Evolutionary conservation across 1,284 basidiomycete species (phyloP).

Genomic region (Schizophyllum commune): DNA sequence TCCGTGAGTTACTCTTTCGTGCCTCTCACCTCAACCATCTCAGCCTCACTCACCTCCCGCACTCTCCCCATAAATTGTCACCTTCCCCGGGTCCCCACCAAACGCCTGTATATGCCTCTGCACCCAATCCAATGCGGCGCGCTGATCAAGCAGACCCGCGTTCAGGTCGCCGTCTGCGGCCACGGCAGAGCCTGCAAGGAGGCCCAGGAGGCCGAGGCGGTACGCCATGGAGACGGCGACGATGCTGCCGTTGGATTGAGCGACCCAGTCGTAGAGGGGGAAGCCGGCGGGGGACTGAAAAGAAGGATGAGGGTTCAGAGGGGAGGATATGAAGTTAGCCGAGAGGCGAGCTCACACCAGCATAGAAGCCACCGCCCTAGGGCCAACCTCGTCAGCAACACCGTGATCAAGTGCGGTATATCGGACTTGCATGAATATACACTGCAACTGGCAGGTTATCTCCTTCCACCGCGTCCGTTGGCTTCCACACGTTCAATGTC

Average conservation of each 20-base stretch:
- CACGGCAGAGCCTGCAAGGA: conserved; percentile 28
- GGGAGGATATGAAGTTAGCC: too few species aligned
- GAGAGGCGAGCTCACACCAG: too few species aligned
- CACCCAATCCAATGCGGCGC: conserved; percentile 39
- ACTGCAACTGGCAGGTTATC: conserved; percentile 35
- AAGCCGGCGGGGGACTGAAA: conserved; percentile 32
- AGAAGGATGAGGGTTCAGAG: background rate
- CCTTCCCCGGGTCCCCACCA: conserved; percentile 32
- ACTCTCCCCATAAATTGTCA: conserved; percentile 37
- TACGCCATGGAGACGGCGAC: conserved; percentile 38
- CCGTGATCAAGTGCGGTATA: background rate
- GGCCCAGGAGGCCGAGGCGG: conserved; percentile 36
- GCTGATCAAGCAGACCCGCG: conserved; percentile 38
- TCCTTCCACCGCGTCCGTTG: conserved; percentile 26
- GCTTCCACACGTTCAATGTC: conserved; percentile 38
- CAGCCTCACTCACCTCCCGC: conserved; percentile 25
- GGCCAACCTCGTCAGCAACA: background rate
- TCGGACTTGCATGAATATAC: conserved; percentile 32
- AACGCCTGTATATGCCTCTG: conserved; percentile 35
- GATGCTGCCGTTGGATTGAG: conserved; percentile 28
- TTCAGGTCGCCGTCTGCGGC: conserved; percentile 29
- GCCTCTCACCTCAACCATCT: too few species aligned
- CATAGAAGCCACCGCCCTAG: conserved; percentile 36
- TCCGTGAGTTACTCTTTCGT: background rate
- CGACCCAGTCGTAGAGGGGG: conserved; percentile 40